Evolutionary conservation across 164 flowering plant species (phyloP).

Genomic region (Chimonanthus salicifolius): DNA sequence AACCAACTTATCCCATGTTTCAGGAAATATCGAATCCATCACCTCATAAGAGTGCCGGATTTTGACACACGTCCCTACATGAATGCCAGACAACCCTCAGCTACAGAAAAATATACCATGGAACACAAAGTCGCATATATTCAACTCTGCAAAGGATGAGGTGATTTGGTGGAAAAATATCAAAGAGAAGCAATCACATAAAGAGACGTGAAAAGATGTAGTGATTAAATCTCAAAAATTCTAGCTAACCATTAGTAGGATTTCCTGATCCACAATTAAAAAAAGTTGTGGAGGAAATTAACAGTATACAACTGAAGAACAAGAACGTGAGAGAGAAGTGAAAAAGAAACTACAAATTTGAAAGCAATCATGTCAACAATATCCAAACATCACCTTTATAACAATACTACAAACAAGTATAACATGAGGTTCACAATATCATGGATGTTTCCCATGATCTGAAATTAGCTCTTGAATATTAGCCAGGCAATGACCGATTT

Average conservation of each 20-base stretch:
- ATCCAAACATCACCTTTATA: conserved; percentile 5
- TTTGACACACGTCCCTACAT: no score
- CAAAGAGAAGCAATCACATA: no score
- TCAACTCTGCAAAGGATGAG: no score
- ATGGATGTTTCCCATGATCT: conserved; percentile 6
- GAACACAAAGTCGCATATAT: no score
- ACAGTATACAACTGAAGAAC: background rate
- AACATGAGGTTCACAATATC: conserved; percentile 5
- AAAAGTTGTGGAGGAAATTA: background rate
- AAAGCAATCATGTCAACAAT: conserved; percentile 1
- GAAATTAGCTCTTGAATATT: conserved; percentile 8
- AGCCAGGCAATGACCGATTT: conserved; percentile 2
- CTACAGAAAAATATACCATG: no score
- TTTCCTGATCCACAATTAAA: background rate
- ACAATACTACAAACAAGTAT: conserved; percentile 4
- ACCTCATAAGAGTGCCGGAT: no score
- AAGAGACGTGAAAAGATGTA: no score
- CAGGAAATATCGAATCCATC: no score
- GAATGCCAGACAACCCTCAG: no score
- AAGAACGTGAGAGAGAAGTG: background rate
- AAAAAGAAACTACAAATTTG: background rate
- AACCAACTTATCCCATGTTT: no score
- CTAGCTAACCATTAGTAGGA: background rate
- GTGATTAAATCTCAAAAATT: background rate
- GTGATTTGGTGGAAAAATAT: no score